Conservation (phyloP, 768 basidiomycete species). For the Boletus vinaceobasis region DNA sequence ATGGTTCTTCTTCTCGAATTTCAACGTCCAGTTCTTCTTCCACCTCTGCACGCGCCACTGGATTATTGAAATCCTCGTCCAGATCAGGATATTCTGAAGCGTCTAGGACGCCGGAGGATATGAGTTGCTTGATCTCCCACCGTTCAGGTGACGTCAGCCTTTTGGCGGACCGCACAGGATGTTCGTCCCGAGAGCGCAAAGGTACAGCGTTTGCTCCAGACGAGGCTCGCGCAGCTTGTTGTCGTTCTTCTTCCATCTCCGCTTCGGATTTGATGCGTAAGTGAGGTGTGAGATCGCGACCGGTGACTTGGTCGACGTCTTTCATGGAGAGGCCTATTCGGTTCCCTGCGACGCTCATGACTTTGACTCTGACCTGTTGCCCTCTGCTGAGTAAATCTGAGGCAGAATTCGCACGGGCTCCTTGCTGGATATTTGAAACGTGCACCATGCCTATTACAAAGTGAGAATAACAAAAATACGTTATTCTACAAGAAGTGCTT, state of each 20-base stretch:
- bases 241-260: constrained; percentile 82
- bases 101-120: constrained; percentile 88
- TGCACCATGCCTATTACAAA: constrained; percentile 84
- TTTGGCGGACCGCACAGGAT: constrained; percentile 71
- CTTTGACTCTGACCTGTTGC: constrained; percentile 91
- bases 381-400: constrained; percentile 82
- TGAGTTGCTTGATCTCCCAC: constrained; percentile 99
- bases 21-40: constrained; percentile 98
- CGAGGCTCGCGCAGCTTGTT: constrained; percentile 56
- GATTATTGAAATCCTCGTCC: constrained; percentile 80
- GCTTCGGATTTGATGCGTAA: constrained; percentile 92
- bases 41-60: constrained; percentile 75
- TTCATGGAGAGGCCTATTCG: constrained; percentile 93
- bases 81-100: constrained; percentile 93
- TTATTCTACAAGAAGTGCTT: constrained; percentile 24
- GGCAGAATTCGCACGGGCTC: constrained; percentile 82
- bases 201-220: constrained; percentile 89
- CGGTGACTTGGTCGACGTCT: constrained; percentile 90
- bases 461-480: neutral
- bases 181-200: constrained; percentile 52
- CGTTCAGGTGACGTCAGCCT: constrained; percentile 93
- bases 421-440: constrained; percentile 86
- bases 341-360: constrained; percentile 85
- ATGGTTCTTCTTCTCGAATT: constrained; percentile 92
- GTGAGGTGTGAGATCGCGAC: constrained; percentile 91